These are phyloP conservation scores for Gelatoporia subvermispora DNA, from an alignment of 768 basidiomycete genomes.

Conservation along the genomic window DNA sequence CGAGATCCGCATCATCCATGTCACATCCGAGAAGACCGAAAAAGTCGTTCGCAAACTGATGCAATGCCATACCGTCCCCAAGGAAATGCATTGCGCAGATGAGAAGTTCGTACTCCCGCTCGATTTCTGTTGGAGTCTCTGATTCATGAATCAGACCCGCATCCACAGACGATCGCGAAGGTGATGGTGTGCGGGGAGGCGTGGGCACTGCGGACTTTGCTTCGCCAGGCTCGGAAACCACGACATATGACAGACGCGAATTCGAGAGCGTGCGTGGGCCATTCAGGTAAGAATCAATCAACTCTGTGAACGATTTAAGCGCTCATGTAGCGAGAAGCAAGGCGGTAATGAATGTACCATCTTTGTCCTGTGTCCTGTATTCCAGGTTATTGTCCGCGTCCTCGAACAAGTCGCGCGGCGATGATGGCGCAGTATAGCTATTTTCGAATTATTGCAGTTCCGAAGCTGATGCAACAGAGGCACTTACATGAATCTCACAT, in stretches of 20 bases:
- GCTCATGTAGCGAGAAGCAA: too few species aligned
- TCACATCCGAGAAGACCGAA: conserved; percentile 52
- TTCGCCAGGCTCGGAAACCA: conserved; percentile 36
- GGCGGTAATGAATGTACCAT: conserved; percentile 36
- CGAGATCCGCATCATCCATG: conserved; percentile 25
- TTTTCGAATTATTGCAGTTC: neutral
- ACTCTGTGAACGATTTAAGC: conserved; percentile 23
- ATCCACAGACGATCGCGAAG: neutral
- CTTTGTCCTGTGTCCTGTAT: conserved; percentile 46
- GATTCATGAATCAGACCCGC: conserved; percentile 3
- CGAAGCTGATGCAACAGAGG: conserved; percentile 1
- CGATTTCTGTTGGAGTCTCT: conserved; percentile 6
- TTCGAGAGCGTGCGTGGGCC: conserved; percentile 70
- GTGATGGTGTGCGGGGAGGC: conserved; percentile 30
- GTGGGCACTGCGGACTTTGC: conserved; percentile 19
- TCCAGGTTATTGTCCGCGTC: conserved; percentile 46
- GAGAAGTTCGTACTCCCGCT: conserved; percentile 51
- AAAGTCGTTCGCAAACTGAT: conserved; percentile 78
- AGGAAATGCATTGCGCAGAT: conserved; percentile 78
- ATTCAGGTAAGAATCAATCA: conserved; percentile 71
- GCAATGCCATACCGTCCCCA: conserved; percentile 85
- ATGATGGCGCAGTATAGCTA: conserved; percentile 44
- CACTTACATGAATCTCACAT: conserved; percentile 64
- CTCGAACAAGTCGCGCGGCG: conserved; percentile 39
- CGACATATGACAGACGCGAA: conserved; percentile 59